phyloP scores from a whole-genome alignment of 139 green algal genomes.

The Chlorella sp. region DNA sequence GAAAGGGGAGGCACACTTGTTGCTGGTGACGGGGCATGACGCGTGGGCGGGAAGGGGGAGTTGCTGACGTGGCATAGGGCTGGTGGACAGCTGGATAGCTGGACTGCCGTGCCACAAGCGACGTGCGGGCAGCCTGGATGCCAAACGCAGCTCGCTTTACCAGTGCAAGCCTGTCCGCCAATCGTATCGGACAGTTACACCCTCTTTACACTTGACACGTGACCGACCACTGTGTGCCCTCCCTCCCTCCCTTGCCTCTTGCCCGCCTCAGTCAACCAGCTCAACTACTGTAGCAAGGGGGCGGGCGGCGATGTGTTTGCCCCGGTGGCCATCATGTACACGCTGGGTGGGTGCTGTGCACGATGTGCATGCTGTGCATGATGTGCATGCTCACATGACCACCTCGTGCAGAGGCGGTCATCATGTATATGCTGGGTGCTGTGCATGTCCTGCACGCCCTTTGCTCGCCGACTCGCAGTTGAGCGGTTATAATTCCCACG shows the following conservation, averaged over 20 bases:
- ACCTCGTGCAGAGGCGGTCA: background rate
- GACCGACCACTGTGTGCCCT: too few species aligned
- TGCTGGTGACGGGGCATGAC: background rate
- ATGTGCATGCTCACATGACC: too few species aligned
- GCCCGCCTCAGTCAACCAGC: constrained; percentile 85
- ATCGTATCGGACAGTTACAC: background rate
- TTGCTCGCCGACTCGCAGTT: background rate
- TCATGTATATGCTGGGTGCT: background rate
- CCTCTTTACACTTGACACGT: too few species aligned
- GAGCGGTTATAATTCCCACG: too few species aligned
- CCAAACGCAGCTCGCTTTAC: background rate
- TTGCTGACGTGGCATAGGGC: too few species aligned
- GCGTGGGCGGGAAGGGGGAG: background rate
- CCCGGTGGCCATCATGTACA: constrained; percentile 72
- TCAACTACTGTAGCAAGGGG: constrained; percentile 61
- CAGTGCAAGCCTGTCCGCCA: background rate
- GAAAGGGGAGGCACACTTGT: too few species aligned
- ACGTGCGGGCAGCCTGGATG: too few species aligned
- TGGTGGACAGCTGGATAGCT: background rate
- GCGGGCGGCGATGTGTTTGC: constrained; percentile 41
- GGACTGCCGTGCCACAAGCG: background rate
- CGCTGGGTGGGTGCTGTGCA: constrained; percentile 45
- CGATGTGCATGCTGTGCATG: background rate
- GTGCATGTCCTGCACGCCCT: background rate
- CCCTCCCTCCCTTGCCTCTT: background rate